Percentiles rank a stretch among this genome's conserved stretches.
phyloP scores from a whole-genome alignment of 805 yeast species.

The Sugiyamaella valdiviana region DNA sequence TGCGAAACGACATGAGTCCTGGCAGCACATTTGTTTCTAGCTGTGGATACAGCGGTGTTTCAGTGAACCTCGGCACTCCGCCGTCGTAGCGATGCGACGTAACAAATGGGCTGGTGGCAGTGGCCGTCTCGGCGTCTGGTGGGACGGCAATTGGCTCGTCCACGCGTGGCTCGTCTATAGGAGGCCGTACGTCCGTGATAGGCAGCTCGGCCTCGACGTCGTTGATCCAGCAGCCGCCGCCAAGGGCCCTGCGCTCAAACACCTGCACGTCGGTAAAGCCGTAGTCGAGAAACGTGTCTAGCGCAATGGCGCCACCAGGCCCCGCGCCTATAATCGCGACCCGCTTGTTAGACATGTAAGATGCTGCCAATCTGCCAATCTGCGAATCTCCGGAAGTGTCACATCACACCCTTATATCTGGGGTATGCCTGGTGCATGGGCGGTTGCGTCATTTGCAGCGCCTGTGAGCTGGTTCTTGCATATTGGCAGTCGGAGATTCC shows the following conservation, averaged over 20 bases:
- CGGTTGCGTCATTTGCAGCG: neutral
- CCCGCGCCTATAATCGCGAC: slow-evolving; percentile 18
- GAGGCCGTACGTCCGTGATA: neutral
- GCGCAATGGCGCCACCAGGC: slow-evolving; percentile 15
- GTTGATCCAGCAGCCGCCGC: slow-evolving; percentile 16
- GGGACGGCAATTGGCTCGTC: slow-evolving; percentile 2
- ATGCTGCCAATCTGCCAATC: neutral
- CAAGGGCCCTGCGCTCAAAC: slow-evolving; percentile 9
- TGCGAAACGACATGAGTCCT: slow-evolving; percentile 10
- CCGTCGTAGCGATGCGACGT: neutral
- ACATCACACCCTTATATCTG: too few relatives aligned
- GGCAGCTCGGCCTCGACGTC: slow-evolving; percentile 1
- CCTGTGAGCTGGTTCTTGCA: neutral
- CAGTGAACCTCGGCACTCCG: neutral
- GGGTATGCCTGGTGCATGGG: neutral
- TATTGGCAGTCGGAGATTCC: neutral
- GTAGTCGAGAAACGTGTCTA: slow-evolving; percentile 11
- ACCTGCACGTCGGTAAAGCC: slow-evolving; percentile 13
- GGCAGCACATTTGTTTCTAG: slow-evolving; percentile 16
- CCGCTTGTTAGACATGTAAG: slow-evolving; percentile 3
- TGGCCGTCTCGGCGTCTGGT: neutral
- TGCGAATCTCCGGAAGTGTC: too few relatives aligned
- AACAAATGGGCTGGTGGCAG: neutral
- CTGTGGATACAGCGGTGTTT: slow-evolving; percentile 11
- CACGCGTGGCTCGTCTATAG: neutral